phyloP scores from a whole-genome alignment of 1,139 yeast species.

The Protomyces macrosporus region DNA sequence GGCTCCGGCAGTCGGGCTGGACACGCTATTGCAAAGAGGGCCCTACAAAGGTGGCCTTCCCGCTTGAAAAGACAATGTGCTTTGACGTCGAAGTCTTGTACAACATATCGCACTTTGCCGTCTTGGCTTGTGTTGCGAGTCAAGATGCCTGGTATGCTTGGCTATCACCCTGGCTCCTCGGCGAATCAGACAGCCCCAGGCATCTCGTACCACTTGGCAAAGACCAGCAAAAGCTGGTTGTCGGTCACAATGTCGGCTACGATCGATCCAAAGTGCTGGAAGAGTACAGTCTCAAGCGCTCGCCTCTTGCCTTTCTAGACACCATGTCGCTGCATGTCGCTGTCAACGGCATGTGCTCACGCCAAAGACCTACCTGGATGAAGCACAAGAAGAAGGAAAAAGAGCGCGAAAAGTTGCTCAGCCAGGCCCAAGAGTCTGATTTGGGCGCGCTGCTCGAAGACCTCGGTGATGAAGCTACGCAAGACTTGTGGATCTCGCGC shows the following conservation, averaged over 20 bases:
- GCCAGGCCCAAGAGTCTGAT: constrained; percentile 32
- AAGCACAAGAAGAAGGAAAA: constrained; percentile 47
- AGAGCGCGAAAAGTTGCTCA: constrained; percentile 28
- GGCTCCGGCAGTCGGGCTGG: constrained; percentile 77
- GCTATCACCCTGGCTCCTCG: constrained; percentile 78
- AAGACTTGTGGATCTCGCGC: constrained; percentile 66
- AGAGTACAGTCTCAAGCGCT: constrained; percentile 64
- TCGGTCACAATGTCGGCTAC: constrained; percentile 88
- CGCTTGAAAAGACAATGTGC: constrained; percentile 61
- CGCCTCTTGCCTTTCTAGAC: constrained; percentile 76
- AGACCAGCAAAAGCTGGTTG: constrained; percentile 50
- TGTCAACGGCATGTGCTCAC: constrained; percentile 84
- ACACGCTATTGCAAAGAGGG: constrained; percentile 48
- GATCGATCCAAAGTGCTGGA: constrained; percentile 83
- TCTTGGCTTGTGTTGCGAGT: constrained; percentile 77
- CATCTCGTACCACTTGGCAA: constrained; percentile 67
- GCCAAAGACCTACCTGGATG: constrained; percentile 78
- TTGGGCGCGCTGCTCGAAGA: constrained; percentile 34
- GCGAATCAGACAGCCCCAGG: constrained; percentile 47
- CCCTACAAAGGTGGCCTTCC: constrained; percentile 61
- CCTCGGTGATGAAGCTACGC: constrained; percentile 36
- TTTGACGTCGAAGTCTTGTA: constrained; percentile 90
- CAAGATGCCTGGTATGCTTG: constrained; percentile 86
- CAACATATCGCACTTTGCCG: constrained; percentile 66
- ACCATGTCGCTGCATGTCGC: constrained; percentile 94